These are phyloP conservation scores for Fusarium musae DNA, from an alignment of 2,329 filamentous ascomycete species.

Conservation along the genomic window DNA sequence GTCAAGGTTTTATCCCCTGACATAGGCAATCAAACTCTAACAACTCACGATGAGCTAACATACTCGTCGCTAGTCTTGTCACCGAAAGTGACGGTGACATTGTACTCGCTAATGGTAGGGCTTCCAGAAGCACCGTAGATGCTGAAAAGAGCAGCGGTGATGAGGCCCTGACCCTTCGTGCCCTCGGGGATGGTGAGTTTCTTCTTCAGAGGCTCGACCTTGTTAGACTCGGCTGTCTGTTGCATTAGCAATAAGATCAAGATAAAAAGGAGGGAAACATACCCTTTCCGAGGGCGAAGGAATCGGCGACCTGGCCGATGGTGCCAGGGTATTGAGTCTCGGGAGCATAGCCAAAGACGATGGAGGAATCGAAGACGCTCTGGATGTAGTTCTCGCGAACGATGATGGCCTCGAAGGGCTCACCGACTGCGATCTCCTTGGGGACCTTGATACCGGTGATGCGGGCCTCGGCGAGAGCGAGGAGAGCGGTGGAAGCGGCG, in stretches of 20 bases:
- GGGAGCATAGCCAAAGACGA: slow-evolving; percentile 54
- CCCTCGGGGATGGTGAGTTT: slow-evolving; percentile 40
- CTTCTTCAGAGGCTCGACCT: slow-evolving; percentile 45
- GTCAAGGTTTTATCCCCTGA: slow-evolving; percentile 2
- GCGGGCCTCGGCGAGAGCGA: slow-evolving; percentile 50
- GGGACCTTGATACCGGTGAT: slow-evolving; percentile 57
- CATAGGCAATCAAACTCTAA: neutral
- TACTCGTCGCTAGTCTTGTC: slow-evolving; percentile 42
- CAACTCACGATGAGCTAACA: neutral
- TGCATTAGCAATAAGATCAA: neutral
- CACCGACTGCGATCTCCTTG: slow-evolving; percentile 51
- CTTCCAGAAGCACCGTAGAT: slow-evolving; percentile 42
- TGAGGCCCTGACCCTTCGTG: slow-evolving; percentile 39
- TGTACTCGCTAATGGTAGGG: slow-evolving; percentile 41
- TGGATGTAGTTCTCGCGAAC: slow-evolving; percentile 58
- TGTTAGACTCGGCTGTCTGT: slow-evolving; percentile 15
- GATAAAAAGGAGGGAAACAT: neutral
- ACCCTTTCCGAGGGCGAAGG: slow-evolving; percentile 53
- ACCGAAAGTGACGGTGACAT: slow-evolving; percentile 39
- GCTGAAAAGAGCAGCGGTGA: slow-evolving; percentile 45
- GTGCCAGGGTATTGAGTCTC: slow-evolving; percentile 40
- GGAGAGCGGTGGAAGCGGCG: slow-evolving; percentile 40
- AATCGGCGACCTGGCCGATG: slow-evolving; percentile 46
- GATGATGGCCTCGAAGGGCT: slow-evolving; percentile 53
- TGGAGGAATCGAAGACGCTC: slow-evolving; percentile 55